Evolutionary conservation across 2,329 filamentous ascomycete genomes (phyloP).

Genomic region (Botrytis sinoallii): DNA sequence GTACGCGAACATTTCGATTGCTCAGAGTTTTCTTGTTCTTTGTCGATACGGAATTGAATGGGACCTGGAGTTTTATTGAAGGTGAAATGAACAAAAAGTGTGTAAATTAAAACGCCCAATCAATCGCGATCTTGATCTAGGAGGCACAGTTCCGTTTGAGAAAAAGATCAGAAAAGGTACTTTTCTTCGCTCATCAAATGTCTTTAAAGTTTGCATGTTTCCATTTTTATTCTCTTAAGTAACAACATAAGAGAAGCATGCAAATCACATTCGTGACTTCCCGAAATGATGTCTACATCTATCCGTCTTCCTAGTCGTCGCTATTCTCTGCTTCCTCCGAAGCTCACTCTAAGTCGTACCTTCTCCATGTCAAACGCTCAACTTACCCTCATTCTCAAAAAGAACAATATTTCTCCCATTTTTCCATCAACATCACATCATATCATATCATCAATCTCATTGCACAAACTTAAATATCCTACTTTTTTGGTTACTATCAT

Average conservation of each 20-base stretch:
- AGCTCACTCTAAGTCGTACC: neutral
- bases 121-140: rapidly evolving
- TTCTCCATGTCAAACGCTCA: too few relatives aligned
- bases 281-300: neutral
- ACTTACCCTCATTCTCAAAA: too few relatives aligned
- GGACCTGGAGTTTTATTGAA: neutral
- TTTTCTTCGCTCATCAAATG: too few relatives aligned
- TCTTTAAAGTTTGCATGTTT: neutral
- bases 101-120: neutral
- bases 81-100: rapidly evolving
- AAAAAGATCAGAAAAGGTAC: neutral
- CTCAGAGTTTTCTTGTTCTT: neutral
- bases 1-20: too few relatives aligned
- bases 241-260: neutral
- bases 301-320: too few relatives aligned
- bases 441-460: neutral
- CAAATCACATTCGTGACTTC: neutral
- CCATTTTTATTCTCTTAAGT: too few relatives aligned
- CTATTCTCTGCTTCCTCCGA: too few relatives aligned
- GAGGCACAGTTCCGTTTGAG: neutral
- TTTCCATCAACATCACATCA: neutral
- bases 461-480: neutral
- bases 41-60: rapidly evolving
- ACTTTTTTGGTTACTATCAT: neutral
- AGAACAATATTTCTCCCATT: neutral